Evolutionary conservation across 805 yeast species (phyloP), one percentile per base, ranked within the genome.

Genomic region (Ogataea parapolymorpha): DNA sequence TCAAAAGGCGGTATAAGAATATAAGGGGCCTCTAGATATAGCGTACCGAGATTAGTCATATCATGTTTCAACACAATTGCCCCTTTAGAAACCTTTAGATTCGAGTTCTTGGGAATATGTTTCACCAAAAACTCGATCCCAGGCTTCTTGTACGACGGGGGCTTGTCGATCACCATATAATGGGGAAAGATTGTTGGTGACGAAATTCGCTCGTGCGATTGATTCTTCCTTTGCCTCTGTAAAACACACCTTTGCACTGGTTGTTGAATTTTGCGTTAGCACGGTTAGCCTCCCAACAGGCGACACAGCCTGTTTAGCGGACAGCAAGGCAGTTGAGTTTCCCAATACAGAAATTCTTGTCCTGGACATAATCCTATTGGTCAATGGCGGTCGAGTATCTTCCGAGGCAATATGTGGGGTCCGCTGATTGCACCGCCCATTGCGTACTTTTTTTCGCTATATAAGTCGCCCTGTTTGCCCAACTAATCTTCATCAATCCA

Each of bases 11-110:
- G 60, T 4, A 54, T 16, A n/a, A 54, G 34, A 5, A 61, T 50
- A 22, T 50, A 54, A 4, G 66, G 66, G 4, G 66, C 55, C 44
- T 62, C 66, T 3, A 54, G 16, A 32, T 47, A 61, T 2, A 57
- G 24, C 3, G 56, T 47, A 13, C 58, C 58, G 9, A 54, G 37
- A 10, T 34, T 30, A 22, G 17, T 31, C 27, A 48, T 17, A 29
- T 48, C 35, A 20, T 35, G 35, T 20, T 36, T 42, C 12, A 39
- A 23, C 12, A 32, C 35, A n/a, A 51, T 25, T 8, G 26, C 14
- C 15, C 53, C 51, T 14, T 48, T 23, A 6, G 28, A 16, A 10
- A 47, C 35, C 18, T 25, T 29, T 26, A 51, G 17, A n/a, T 25
- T 31, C 28, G 40, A 17, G 29, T 45, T 42, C 31, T 46, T 48